Base-by-base conservation (phyloP, 148 eudicot genomes). In the Rhododendron williamsianum region DNA sequence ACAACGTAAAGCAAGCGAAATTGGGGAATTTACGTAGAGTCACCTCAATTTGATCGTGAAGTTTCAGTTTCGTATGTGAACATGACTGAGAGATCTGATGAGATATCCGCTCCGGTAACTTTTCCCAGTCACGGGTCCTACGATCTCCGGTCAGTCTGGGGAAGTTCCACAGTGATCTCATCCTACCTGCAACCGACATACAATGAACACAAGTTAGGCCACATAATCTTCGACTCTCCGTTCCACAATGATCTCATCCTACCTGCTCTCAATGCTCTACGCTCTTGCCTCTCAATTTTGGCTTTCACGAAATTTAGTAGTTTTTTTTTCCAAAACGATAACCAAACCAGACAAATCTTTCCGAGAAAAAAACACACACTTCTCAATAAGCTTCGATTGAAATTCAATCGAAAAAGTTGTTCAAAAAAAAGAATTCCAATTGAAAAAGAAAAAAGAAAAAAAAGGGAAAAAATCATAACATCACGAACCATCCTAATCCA, bases 51-150 rank as follows among this genome's bases (percentile, higher is more conserved):
- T 90, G 93, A 89, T 91, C 84, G 51, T 92, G 94, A 85, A 92
- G 91, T 84, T 93, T 93, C 83, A 93, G 95, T 67, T 91, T 91
- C 98, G 94, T 96, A 82, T 92, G 94, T 76, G 98, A 92, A 85
- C 98, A 96, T 11, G 93, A 91, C 86, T 96, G 92, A 5, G 98
- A 93, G 86, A 96, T 96, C 91, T 92, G 98, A 33, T 33, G 76
- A 71, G 82, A 85, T 13, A 94, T 89, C 72, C 88, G 89, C 67
- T 93, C 95, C 51, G 97, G 94, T 43, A 92, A 88, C 69, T 92
- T 91, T 3, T 87, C 86, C 19, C 89, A 83, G 25, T 91, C 91
- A 9, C 86, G 63, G 13, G 90, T 89, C 19, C 90, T 89, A 54
- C 92, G 89, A 84, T 93, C 91, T 52, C 95, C 89, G 18, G 87